phyloP scores from a whole-genome alignment of 1,284 basidiomycete species.

The Coniferiporia sulphurascens region DNA sequence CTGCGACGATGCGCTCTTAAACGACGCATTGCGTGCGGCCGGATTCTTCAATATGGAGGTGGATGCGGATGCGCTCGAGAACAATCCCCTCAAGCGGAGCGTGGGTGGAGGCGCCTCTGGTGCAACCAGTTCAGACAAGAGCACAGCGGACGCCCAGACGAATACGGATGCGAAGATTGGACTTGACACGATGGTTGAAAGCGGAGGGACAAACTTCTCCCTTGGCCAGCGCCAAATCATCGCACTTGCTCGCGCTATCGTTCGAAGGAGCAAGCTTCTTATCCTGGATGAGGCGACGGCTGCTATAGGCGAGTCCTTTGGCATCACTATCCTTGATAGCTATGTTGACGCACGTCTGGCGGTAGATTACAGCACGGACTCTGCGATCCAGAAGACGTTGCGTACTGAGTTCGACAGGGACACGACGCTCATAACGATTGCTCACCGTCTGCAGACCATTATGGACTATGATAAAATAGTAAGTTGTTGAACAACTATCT shows the following conservation, averaged over 20 bases:
- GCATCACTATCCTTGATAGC: constrained; percentile 16
- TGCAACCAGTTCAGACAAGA: constrained; percentile 27
- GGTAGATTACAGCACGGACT: constrained; percentile 22
- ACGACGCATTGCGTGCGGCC: constrained; percentile 42
- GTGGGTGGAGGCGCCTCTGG: constrained; percentile 37
- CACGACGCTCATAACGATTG: constrained; percentile 32
- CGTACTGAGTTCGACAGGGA: constrained; percentile 22
- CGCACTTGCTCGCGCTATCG: constrained; percentile 38
- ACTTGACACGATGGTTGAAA: constrained; percentile 15
- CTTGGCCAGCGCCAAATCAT: constrained; percentile 32
- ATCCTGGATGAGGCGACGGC: constrained; percentile 32
- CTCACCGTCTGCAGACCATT: constrained; percentile 34
- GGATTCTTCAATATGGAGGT: constrained; percentile 29
- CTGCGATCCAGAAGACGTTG: constrained; percentile 21
- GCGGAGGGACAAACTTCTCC: constrained; percentile 16
- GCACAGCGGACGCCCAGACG: neutral
- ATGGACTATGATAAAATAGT: constrained; percentile 33
- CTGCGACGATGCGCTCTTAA: constrained; percentile 44
- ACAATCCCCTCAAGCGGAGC: constrained; percentile 30
- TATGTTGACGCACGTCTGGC: neutral
- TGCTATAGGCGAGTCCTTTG: constrained; percentile 24
- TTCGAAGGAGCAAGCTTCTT: constrained; percentile 27
- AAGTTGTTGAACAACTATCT: constrained; percentile 8
- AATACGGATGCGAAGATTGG: constrained; percentile 3
- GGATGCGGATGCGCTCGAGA: neutral